These are phyloP conservation scores for Diaporthe eres DNA, from an alignment of 2,329 filamentous ascomycete genomes.

Conservation along the genomic window DNA sequence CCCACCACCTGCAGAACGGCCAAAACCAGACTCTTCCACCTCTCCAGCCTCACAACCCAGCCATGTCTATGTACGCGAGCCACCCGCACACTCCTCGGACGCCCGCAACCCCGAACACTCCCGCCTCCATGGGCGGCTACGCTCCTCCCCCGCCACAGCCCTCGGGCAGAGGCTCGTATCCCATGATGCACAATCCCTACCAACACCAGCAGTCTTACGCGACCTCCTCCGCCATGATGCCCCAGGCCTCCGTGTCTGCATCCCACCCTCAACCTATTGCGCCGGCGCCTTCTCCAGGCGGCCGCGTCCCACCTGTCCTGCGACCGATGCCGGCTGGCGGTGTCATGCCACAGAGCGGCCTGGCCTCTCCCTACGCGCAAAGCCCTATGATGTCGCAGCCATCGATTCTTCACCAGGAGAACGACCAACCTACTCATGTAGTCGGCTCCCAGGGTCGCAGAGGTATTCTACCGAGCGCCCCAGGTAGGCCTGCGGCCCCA, in stretches of 20 bases:
- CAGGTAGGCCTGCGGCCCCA: conserved; percentile 84
- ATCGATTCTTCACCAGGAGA: conserved; percentile 65
- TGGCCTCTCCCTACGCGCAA: conserved; percentile 73
- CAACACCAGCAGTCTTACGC: conserved; percentile 69
- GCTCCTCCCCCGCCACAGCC: conserved; percentile 63
- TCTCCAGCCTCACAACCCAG: conserved; percentile 58
- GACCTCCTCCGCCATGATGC: conserved; percentile 73
- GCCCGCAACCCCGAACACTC: conserved; percentile 74
- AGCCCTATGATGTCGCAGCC: conserved; percentile 69
- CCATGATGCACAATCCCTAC: conserved; percentile 65
- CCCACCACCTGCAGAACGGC: conserved; percentile 46
- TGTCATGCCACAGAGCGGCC: conserved; percentile 70
- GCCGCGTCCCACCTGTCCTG: conserved; percentile 70
- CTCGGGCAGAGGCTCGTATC: conserved; percentile 64
- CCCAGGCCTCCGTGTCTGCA: conserved; percentile 75
- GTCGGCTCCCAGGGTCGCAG: conserved; percentile 94
- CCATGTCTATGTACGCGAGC: conserved; percentile 69
- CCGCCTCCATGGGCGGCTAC: conserved; percentile 70
- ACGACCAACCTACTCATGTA: conserved; percentile 85
- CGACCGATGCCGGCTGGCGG: conserved; percentile 80
- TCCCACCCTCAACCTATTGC: conserved; percentile 83
- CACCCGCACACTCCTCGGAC: conserved; percentile 75
- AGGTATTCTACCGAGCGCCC: conserved; percentile 91
- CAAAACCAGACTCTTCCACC: conserved; percentile 50
- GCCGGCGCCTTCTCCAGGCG: conserved; percentile 73